phyloP scores from a whole-genome alignment of 257 asterid genomes.

The Scutellaria baicalensis region DNA sequence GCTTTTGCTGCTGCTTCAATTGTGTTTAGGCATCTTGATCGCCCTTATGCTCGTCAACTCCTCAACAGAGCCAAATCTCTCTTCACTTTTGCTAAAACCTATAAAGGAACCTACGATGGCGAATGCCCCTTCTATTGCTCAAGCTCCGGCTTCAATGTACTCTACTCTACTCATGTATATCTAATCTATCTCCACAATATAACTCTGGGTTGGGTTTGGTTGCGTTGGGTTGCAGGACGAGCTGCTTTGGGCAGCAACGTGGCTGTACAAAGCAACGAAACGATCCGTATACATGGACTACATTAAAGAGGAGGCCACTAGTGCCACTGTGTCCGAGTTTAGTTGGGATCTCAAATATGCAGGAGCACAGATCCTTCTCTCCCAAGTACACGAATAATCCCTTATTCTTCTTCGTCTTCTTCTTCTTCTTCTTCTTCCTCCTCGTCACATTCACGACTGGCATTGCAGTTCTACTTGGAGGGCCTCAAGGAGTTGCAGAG shows the following conservation, averaged over 20 bases:
- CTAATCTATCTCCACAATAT: too few species aligned
- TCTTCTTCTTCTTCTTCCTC: too few species aligned
- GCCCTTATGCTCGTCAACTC: conserved; percentile 36
- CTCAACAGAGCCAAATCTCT: conserved; percentile 34
- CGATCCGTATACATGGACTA: conserved; percentile 39
- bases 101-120: conserved; percentile 79
- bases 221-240: conserved; percentile 74
- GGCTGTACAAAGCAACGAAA: conserved; percentile 62
- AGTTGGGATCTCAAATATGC: conserved; percentile 89
- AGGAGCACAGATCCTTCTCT: conserved; percentile 65
- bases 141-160: conserved; percentile 69
- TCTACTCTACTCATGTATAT: background rate
- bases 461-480: conserved; percentile 37
- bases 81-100: conserved; percentile 44
- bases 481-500: conserved; percentile 42
- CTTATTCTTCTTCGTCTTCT: background rate
- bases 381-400: conserved; percentile 30
- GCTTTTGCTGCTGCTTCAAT: conserved; percentile 74
- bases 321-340: conserved; percentile 60
- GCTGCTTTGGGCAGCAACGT: conserved; percentile 86
- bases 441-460: too few species aligned
- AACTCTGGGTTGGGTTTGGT: too few species aligned
- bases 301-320: conserved; percentile 48
- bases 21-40: conserved; percentile 34
- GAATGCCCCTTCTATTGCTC: conserved; percentile 95